A percentile compares a stretch with the other conserved stretches of the same genome.
phyloP scores from a whole-genome alignment of 768 basidiomycete species.

The Amanita muscaria region DNA sequence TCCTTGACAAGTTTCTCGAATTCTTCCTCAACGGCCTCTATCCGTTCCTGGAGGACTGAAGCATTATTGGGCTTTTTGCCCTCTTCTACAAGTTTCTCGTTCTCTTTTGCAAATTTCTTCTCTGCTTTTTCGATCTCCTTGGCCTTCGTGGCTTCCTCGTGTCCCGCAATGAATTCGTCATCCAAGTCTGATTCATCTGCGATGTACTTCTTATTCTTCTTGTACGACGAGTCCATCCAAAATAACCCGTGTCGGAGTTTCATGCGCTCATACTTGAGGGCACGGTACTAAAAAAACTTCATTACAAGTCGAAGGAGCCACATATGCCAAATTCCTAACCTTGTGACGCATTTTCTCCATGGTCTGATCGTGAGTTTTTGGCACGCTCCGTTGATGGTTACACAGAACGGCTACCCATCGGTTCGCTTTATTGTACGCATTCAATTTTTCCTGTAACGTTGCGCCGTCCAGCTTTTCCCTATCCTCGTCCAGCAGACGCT shows the following conservation, averaged over 20 bases:
- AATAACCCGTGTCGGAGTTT: slow-evolving; percentile 88
- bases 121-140: slow-evolving; percentile 85
- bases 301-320: slow-evolving; percentile 7
- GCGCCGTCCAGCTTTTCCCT: slow-evolving; percentile 37
- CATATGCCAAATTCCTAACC: slow-evolving; percentile 31
- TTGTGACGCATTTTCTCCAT: slow-evolving; percentile 94
- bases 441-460: slow-evolving; percentile 90
- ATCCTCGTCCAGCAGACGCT: slow-evolving; percentile 75
- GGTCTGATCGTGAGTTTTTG: slow-evolving; percentile 86
- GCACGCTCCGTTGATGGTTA: slow-evolving; percentile 95
- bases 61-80: slow-evolving; percentile 51
- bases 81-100: slow-evolving; percentile 75
- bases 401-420: slow-evolving; percentile 95
- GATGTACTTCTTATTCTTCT: slow-evolving; percentile 70
- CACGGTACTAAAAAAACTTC: slow-evolving; percentile 53
- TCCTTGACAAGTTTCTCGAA: slow-evolving; percentile 71
- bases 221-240: slow-evolving; percentile 64
- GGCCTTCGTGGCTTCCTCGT: slow-evolving; percentile 69
- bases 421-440: slow-evolving; percentile 96
- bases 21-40: slow-evolving; percentile 67
- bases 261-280: slow-evolving; percentile 94
- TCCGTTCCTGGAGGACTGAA: slow-evolving; percentile 56
- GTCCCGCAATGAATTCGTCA: slow-evolving; percentile 77
- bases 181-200: slow-evolving; percentile 92
- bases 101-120: slow-evolving; percentile 94